phyloP scores from a whole-genome alignment of 1,139 yeast species.

The Nakaseomyces delphensis region DNA sequence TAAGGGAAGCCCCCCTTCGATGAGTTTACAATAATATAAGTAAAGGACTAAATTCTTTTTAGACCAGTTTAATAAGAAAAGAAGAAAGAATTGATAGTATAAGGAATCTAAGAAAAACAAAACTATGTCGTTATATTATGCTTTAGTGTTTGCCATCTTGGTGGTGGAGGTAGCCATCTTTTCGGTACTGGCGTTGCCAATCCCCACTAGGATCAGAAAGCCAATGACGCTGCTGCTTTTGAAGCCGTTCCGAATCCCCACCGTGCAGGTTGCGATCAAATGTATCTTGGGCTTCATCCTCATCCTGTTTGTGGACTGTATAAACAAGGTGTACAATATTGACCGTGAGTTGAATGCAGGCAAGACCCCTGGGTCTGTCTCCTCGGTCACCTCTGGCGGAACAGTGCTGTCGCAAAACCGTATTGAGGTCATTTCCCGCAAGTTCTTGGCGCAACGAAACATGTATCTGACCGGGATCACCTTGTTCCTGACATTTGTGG shows the following conservation, averaged over 20 bases:
- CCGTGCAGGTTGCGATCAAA: slow-evolving; percentile 68
- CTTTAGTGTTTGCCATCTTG: slow-evolving; percentile 56
- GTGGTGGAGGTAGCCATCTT: slow-evolving; percentile 75
- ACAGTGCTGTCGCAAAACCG: slow-evolving; percentile 19
- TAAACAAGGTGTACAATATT: slow-evolving; percentile 71
- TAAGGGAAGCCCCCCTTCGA: not conserved
- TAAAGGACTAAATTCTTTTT: too few relatives aligned
- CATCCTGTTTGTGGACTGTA: slow-evolving; percentile 78
- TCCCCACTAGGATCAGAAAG: slow-evolving; percentile 68
- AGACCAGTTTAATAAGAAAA: not conserved
- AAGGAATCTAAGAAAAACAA: not conserved
- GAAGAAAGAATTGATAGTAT: not conserved
- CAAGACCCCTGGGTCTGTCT: slow-evolving; percentile 9
- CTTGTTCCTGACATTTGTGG: slow-evolving; percentile 74
- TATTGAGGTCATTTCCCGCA: slow-evolving; percentile 42
- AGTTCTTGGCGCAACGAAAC: slow-evolving; percentile 94
- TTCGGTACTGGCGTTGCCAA: slow-evolving; percentile 72
- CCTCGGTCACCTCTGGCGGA: slow-evolving; percentile 9
- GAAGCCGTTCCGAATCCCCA: slow-evolving; percentile 61
- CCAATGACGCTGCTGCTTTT: slow-evolving; percentile 56
- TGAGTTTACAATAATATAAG: too few relatives aligned
- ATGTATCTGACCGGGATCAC: slow-evolving; percentile 96
- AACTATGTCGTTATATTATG: slow-evolving; percentile 29
- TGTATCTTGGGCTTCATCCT: slow-evolving; percentile 79
- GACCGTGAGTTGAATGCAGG: slow-evolving; percentile 46